Conservation (phyloP, 2,329 filamentous ascomycete species). For the Alternaria arborescens region DNA sequence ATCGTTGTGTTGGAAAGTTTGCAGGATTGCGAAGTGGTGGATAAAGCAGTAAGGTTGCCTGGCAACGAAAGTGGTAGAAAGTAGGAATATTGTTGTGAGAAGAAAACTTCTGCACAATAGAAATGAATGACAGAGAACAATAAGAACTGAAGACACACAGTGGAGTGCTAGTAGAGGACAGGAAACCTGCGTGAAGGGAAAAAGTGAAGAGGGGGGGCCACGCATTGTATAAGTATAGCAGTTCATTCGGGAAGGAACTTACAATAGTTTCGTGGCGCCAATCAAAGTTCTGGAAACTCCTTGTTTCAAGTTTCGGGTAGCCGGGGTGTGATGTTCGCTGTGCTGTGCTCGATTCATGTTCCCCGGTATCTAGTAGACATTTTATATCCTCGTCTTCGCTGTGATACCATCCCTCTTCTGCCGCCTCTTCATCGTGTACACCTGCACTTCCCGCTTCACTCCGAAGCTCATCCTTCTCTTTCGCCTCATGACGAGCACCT, state of each 20-base stretch:
- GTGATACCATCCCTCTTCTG: slow-evolving; percentile 33
- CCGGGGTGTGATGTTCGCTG: slow-evolving; percentile 39
- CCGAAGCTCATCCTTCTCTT: slow-evolving; percentile 38
- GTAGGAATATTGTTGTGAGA: slow-evolving; percentile 23
- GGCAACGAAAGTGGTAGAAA: slow-evolving; percentile 28
- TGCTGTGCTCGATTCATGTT: slow-evolving; percentile 31
- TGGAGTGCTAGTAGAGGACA: slow-evolving; percentile 37
- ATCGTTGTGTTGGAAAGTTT: slow-evolving; percentile 10
- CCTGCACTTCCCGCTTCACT: slow-evolving; percentile 25
- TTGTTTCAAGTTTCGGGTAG: slow-evolving; percentile 50
- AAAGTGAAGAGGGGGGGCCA: slow-evolving; percentile 25
- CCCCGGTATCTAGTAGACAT: slow-evolving; percentile 35
- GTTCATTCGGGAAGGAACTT: slow-evolving; percentile 34
- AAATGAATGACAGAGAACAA: slow-evolving; percentile 48
- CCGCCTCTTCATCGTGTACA: slow-evolving; percentile 30
- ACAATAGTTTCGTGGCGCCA: slow-evolving; percentile 42
- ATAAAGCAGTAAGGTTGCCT: slow-evolving; percentile 24
- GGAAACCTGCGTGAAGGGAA: slow-evolving; percentile 43
- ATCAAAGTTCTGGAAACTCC: slow-evolving; percentile 39
- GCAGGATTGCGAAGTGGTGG: slow-evolving; percentile 21
- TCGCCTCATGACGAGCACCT: slow-evolving; percentile 35
- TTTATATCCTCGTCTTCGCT: slow-evolving; percentile 39
- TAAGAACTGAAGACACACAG: slow-evolving; percentile 41
- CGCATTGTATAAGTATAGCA: slow-evolving; percentile 44
- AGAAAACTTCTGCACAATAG: slow-evolving; percentile 23